Evolutionary conservation across 2,329 filamentous ascomycete genomes (phyloP).

Genomic region (Neofusicoccum umdonicola): DNA sequence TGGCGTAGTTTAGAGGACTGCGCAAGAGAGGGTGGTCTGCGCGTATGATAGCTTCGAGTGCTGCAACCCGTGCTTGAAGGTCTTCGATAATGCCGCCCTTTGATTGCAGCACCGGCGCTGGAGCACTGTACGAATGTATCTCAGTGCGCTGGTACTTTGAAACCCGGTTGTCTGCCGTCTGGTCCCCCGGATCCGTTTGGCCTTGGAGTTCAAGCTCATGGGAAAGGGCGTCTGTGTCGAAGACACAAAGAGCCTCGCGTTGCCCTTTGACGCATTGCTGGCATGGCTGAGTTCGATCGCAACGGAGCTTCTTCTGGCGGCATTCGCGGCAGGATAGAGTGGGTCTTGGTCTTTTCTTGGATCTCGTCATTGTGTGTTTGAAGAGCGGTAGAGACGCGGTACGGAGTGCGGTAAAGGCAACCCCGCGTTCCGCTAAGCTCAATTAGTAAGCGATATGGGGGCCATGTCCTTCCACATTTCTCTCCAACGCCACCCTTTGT

Average conservation of each 20-base stretch:
- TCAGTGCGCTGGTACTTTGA: too few relatives aligned
- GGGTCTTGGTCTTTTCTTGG: constrained; percentile 25
- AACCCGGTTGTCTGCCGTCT: too few relatives aligned
- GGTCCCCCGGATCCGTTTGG: not conserved
- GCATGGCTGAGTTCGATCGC: constrained; percentile 27
- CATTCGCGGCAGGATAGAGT: constrained; percentile 28
- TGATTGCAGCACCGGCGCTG: not conserved
- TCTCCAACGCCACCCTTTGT: too few relatives aligned
- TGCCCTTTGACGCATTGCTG: constrained; percentile 22
- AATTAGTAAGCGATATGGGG: too few relatives aligned
- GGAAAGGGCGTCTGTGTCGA: not conserved
- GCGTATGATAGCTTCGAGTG: constrained; percentile 24
- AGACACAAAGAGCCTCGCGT: constrained; percentile 21
- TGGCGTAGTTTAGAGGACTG: too few relatives aligned
- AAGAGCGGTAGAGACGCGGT: too few relatives aligned
- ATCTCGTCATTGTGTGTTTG: not conserved
- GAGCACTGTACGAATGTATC: not conserved
- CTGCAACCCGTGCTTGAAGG: constrained; percentile 23
- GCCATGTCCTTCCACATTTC: too few relatives aligned
- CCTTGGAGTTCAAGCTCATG: not conserved
- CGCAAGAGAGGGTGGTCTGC: not conserved
- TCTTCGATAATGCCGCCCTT: constrained; percentile 17
- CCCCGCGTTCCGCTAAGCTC: too few relatives aligned
- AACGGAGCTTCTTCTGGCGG: constrained; percentile 29
- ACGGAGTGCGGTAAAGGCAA: too few relatives aligned